These are phyloP conservation scores for Nepenthes mirabilis DNA, from an alignment of 148 eudicot species.

Conservation along the genomic window DNA sequence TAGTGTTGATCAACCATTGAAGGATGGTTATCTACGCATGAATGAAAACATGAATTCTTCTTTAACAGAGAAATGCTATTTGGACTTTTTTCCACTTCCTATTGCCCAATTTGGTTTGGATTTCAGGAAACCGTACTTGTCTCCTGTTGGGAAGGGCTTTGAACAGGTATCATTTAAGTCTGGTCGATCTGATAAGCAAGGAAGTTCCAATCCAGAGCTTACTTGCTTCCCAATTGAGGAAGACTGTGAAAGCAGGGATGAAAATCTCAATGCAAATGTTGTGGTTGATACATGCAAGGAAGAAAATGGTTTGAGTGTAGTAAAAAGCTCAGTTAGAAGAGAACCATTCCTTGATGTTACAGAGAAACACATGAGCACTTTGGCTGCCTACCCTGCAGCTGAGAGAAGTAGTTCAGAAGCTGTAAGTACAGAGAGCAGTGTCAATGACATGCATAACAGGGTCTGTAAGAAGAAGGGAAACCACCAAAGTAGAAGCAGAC, in stretches of 20 bases:
- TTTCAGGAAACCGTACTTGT: conserved; percentile 25
- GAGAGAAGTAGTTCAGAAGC: conserved; percentile 34
- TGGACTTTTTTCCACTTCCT: conserved; percentile 35
- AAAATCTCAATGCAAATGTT: conserved; percentile 31
- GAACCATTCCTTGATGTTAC: conserved; percentile 40
- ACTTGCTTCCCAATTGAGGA: conserved; percentile 84
- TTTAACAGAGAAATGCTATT: conserved; percentile 26
- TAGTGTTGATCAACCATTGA: conserved; percentile 14
- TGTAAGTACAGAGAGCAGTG: conserved; percentile 19
- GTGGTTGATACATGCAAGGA: conserved; percentile 16
- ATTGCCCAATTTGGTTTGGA: conserved; percentile 28
- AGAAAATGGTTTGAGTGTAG: conserved; percentile 12
- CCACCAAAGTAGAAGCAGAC: conserved; percentile 19
- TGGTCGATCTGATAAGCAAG: conserved; percentile 46
- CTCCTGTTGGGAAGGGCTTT: conserved; percentile 53
- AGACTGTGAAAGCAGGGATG: conserved; percentile 64
- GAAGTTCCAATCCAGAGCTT: conserved; percentile 59
- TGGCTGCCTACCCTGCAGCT: conserved; percentile 16
- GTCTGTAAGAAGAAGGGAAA: conserved; percentile 21
- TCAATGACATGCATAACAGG: conserved; percentile 22
- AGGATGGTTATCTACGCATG: conserved; percentile 8
- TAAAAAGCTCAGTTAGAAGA: conserved; percentile 16
- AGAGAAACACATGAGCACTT: conserved; percentile 9
- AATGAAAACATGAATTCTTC: conserved; percentile 15
- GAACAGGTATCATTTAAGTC: conserved; percentile 39